Evolutionary conservation across 352 stramenopile species (phyloP).

Genomic region (Thraustotheca clavata): DNA sequence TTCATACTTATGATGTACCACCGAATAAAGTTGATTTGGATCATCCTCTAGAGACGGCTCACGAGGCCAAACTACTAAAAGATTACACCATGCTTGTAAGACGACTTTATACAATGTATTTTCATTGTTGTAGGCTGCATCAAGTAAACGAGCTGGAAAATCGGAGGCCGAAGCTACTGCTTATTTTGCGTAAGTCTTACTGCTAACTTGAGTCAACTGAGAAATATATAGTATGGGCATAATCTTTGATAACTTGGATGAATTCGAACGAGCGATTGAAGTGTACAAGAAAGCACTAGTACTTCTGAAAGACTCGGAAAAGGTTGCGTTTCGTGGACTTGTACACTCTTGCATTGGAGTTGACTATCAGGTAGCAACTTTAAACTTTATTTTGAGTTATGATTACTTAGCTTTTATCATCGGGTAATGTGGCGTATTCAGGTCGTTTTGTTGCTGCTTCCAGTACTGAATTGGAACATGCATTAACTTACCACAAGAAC

Average conservation of each 20-base stretch:
- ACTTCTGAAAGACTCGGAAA: slow-evolving; percentile 74
- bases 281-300: slow-evolving; percentile 79
- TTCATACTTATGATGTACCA: slow-evolving; percentile 29
- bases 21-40: slow-evolving; percentile 44
- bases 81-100: slow-evolving; percentile 64
- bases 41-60: slow-evolving; percentile 37
- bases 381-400: neutral
- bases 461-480: slow-evolving; percentile 40
- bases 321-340: slow-evolving; percentile 62
- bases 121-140: slow-evolving; percentile 38
- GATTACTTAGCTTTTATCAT: slow-evolving; percentile 36
- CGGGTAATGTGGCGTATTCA: slow-evolving; percentile 57
- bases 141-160: slow-evolving; percentile 71
- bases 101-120: neutral
- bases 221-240: slow-evolving; percentile 51
- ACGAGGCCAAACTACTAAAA: slow-evolving; percentile 69
- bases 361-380: slow-evolving; percentile 72
- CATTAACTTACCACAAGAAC: slow-evolving; percentile 59
- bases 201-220: neutral
- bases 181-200: slow-evolving; percentile 56
- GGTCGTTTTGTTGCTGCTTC: slow-evolving; percentile 52
- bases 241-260: slow-evolving; percentile 80
- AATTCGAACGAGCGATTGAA: slow-evolving; percentile 76
- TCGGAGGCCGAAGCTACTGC: slow-evolving; percentile 77
- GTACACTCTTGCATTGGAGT: slow-evolving; percentile 85